Evolutionary conservation across 1,139 yeast species (phyloP).

Genomic region (Yamadazyma triangularis): DNA sequence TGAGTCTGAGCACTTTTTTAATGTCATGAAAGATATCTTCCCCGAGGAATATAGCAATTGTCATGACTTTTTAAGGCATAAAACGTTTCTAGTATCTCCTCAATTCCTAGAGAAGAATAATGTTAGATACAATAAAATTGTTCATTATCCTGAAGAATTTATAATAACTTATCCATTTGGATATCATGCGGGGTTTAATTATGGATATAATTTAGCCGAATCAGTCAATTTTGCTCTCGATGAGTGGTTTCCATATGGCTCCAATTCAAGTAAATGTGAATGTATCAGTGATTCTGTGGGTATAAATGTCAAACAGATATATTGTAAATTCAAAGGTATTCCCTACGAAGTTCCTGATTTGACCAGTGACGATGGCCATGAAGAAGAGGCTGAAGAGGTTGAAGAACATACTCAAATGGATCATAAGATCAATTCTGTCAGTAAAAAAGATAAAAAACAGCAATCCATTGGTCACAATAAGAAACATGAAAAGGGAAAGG

Average conservation of each 20-base stretch:
- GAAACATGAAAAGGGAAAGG: not conserved
- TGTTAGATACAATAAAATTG: constrained; percentile 58
- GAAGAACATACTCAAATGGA: constrained; percentile 1
- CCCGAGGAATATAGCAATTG: constrained; percentile 62
- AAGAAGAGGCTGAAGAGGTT: constrained; percentile 6
- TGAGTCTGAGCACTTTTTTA: constrained; percentile 52
- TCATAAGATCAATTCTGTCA: not conserved
- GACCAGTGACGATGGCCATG: constrained; percentile 4
- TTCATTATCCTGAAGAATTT: constrained; percentile 70
- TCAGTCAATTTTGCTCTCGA: constrained; percentile 79
- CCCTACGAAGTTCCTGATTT: constrained; percentile 18
- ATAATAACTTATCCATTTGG: constrained; percentile 84
- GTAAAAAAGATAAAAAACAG: not conserved
- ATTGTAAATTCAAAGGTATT: constrained; percentile 30
- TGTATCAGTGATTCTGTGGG: constrained; percentile 77
- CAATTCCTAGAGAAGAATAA: constrained; percentile 53
- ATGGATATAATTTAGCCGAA: constrained; percentile 74
- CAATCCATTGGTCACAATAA: not conserved
- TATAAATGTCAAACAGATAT: constrained; percentile 53
- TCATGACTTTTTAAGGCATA: constrained; percentile 73
- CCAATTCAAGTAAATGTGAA: constrained; percentile 57
- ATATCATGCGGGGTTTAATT: constrained; percentile 80
- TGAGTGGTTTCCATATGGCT: constrained; percentile 74
- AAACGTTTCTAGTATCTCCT: constrained; percentile 76
- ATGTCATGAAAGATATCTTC: constrained; percentile 65